Evolutionary conservation across 306 rosid species (phyloP).

Genomic region (Gastrolobium bilobum): DNA sequence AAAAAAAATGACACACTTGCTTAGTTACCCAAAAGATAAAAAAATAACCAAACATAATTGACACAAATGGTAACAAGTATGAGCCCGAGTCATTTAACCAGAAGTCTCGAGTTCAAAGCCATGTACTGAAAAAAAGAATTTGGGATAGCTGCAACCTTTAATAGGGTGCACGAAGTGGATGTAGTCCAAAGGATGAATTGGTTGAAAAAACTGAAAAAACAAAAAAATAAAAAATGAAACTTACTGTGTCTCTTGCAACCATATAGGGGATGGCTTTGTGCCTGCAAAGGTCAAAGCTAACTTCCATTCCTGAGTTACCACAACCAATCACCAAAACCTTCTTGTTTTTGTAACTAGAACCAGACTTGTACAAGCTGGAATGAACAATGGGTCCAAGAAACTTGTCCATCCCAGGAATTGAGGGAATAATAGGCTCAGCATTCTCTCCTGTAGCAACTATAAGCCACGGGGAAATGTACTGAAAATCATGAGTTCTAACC

Average conservation of each 20-base stretch:
- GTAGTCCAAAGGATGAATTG: too few species aligned
- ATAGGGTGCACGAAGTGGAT: too few species aligned
- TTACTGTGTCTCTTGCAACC: constrained; percentile 82
- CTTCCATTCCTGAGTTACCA: constrained; percentile 96
- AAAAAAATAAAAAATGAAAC: neutral
- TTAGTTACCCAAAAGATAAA: too few species aligned
- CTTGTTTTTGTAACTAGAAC: constrained; percentile 57
- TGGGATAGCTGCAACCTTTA: too few species aligned
- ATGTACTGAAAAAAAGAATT: too few species aligned
- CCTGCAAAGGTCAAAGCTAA: constrained; percentile 83
- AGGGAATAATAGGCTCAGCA: constrained; percentile 75
- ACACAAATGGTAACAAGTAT: too few species aligned
- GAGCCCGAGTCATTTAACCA: too few species aligned
- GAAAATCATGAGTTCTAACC: constrained; percentile 58
- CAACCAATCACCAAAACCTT: constrained; percentile 82
- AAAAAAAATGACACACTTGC: neutral
- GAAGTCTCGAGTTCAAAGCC: too few species aligned
- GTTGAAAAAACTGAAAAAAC: too few species aligned
- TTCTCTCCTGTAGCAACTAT: constrained; percentile 87
- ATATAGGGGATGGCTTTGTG: constrained; percentile 72
- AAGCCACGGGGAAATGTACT: constrained; percentile 73
- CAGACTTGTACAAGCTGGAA: constrained; percentile 70
- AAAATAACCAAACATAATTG: too few species aligned
- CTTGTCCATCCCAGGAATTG: constrained; percentile 61
- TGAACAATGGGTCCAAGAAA: constrained; percentile 63